Evolutionary conservation across 768 basidiomycete genomes (phyloP), one percentile per base, ranked within the genome.

Genomic region (Tulasnella calospora): DNA sequence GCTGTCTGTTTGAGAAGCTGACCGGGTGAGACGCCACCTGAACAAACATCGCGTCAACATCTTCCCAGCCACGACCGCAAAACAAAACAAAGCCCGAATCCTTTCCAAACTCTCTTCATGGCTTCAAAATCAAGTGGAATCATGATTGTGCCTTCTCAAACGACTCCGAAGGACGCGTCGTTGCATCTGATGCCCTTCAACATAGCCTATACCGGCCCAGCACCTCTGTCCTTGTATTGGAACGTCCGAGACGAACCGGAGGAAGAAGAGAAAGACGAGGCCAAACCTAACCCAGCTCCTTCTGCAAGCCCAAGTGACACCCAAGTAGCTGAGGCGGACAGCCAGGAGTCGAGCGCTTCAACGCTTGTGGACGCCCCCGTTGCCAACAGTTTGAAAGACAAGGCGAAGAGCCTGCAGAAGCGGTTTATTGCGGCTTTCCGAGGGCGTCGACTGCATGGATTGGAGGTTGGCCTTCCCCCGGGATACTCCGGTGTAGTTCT

Each of bases 101-200:
- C 19, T 17, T 15, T 40, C 10, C 36, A 40, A n/a, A 21, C 21
- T 2, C 13, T 40, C 71, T 36, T 9, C 71, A 72, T 72, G 71
- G 71, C 71, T 40, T 46, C 71, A 12, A 35, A 72, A 46, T 36
- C 71, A 17, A 27, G 27, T n/a, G 38, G 71, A 41, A 72, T 46
- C 44, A n/a, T 46, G 36, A 72, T 72, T 30, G 17, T 41, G 21
- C 38, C 71, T 27, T 21, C 71, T 12, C n/a, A 35, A 72, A 46
- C 71, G 36, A 5, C 38, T 72, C 38, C 44, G 15, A 72, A 72
- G 35, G 71, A 72, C 71, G 71, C 44, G 71, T 35, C 71, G 15
- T 38, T 76, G 17, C 87, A 90, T 82, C 87, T 96, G 40, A 94
- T 96, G 92, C 94, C 94, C 6, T 95, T 96, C 80, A 90, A 92